Evolutionary conservation across 345 rosid genomes (phyloP).

Genomic region (Salix dunnii): DNA sequence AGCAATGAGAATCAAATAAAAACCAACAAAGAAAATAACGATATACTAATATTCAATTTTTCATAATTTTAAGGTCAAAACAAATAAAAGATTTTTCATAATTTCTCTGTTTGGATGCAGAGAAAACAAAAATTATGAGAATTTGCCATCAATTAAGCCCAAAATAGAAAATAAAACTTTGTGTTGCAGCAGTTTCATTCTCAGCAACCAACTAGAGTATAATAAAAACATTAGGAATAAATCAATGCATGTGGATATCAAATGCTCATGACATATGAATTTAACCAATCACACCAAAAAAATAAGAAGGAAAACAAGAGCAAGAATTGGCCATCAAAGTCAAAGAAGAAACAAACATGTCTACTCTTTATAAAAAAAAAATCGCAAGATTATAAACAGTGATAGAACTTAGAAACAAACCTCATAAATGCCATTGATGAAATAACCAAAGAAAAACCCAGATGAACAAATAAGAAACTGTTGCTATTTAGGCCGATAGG

Average conservation of each 20-base stretch:
- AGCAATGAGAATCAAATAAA: neutral
- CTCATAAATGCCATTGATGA: slow-evolving; percentile 94
- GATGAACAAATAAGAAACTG: slow-evolving; percentile 87
- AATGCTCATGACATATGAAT: neutral
- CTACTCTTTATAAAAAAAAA: neutral
- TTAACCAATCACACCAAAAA: neutral
- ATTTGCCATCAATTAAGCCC: neutral
- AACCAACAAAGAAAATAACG: neutral
- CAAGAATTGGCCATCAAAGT: neutral
- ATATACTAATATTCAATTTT: neutral
- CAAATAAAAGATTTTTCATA: slow-evolving; percentile 18
- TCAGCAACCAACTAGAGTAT: slow-evolving; percentile 6
- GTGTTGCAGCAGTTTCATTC: neutral
- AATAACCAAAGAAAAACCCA: slow-evolving; percentile 95
- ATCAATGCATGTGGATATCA: neutral
- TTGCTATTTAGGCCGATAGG: slow-evolving; percentile 69
- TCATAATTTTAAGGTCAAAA: neutral
- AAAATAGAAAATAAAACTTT: neutral
- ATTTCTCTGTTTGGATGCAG: neutral
- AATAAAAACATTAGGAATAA: neutral
- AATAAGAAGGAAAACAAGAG: neutral
- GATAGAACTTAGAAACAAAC: slow-evolving; percentile 26
- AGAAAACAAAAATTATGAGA: neutral
- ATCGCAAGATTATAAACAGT: neutral
- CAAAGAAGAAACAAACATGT: neutral